phyloP scores from a whole-genome alignment of 2,329 filamentous ascomycete species.

The Colletotrichum sp. region DNA sequence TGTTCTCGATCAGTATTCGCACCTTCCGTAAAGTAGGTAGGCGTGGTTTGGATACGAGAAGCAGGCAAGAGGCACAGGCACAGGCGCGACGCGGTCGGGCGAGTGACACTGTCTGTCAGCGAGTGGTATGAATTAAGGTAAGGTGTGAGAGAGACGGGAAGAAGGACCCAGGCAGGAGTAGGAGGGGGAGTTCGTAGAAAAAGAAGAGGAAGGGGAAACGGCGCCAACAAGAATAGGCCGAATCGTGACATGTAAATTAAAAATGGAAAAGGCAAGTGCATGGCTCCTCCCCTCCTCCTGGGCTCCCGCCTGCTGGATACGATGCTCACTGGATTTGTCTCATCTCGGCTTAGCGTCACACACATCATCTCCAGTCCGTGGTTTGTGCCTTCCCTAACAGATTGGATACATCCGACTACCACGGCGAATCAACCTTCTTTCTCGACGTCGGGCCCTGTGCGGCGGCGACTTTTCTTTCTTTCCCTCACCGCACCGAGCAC shows the following conservation, averaged over 20 bases:
- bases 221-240: background rate
- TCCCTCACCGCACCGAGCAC: background rate
- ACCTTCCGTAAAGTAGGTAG: background rate
- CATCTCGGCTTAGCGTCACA: conserved; percentile 22
- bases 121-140: background rate
- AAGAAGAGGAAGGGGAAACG: background rate
- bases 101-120: background rate
- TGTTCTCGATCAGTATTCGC: background rate
- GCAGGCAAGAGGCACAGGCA: background rate
- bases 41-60: background rate
- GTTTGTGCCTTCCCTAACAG: background rate
- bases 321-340: conserved; percentile 16
- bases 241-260: conserved; percentile 22
- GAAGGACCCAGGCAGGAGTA: background rate
- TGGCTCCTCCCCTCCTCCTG: background rate
- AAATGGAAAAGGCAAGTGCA: conserved; percentile 17
- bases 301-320: conserved; percentile 18
- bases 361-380: conserved; percentile 10
- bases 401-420: background rate
- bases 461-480: background rate
- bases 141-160: background rate
- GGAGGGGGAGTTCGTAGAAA: background rate
- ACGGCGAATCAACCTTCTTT: background rate
- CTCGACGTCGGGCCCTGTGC: background rate
- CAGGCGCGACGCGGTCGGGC: conserved; percentile 9